Evolutionary conservation across 176 grass and related monocot species (phyloP), one percentile per base, ranked within the genome.

Genomic region (Rhipidocladum racemiflorum): DNA sequence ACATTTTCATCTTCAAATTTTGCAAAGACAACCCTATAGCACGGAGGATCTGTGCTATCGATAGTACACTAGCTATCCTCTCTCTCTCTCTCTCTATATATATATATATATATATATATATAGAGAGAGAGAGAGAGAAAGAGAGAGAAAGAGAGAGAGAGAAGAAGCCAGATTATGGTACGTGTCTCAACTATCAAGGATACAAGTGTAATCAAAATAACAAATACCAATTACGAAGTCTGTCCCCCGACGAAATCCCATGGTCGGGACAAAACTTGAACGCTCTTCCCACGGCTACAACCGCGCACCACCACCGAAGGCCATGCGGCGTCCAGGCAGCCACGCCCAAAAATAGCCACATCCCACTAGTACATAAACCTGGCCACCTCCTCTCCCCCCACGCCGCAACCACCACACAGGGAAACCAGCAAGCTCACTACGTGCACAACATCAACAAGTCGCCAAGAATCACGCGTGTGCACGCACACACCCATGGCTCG

Each of bases 291-390:
- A 13, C 51, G 51, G 49, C 79, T 43, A 56, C 24, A 20, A 34
- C 17, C 13, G 14, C 66, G 66, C 66, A 17, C 51, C 79, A 70
- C 79, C 79, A 23, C 51, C 28, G 10, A 16, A 24, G 27, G 5
- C 24, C 79, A 60, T 42, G 79, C 64, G 21, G n/a, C 64, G 14
- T 29, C 5, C 49, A 28, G 29, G 13, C 64, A n/a, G n/a, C n/a
- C n/a, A n/a, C n/a, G n/a, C n/a, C 77, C 30, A 70, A 20, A 81
- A 70, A 81, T 46, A 70, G 79, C 36, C 50, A 46, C 79, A 51
- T 15, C 66, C 66, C 9, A 4, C 17, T 16, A 5, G 23, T 71
- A 71, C 16, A 70, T 70, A 69, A 59, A 45, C n/a, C 18, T 1
- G 23, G 4, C 17, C 76, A n/a, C 67, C 39, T 0, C 64, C n/a